Percentiles rank a stretch among this genome's conserved stretches.
phyloP scores from a whole-genome alignment of 2,329 filamentous ascomycete species.

The Akanthomyces lecanii region DNA sequence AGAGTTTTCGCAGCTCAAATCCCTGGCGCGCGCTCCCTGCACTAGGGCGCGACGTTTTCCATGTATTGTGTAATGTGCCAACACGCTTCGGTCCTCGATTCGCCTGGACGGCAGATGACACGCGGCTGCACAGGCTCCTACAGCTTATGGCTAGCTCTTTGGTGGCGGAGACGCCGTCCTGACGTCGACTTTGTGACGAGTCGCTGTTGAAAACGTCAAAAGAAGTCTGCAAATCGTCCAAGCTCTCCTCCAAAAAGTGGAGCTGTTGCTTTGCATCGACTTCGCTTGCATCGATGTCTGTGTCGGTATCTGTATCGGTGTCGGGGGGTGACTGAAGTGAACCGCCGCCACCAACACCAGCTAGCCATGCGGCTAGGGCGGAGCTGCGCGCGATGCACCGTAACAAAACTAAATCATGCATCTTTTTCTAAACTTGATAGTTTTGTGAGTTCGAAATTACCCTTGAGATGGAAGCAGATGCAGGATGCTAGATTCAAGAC shows the following conservation, averaged over 20 bases:
- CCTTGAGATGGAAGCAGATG: neutral
- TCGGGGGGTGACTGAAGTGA: neutral
- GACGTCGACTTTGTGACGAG: neutral
- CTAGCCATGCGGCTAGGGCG: neutral
- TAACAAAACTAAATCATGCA: neutral
- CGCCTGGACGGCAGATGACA: neutral
- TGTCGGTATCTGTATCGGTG: neutral
- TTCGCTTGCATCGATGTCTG: neutral
- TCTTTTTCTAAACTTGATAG: neutral
- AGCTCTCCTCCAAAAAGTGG: neutral
- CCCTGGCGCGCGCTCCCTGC: neutral
- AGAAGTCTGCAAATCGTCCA: neutral
- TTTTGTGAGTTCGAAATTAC: too few species aligned
- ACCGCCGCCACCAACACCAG: neutral
- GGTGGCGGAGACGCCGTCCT: neutral
- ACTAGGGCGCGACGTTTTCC: neutral
- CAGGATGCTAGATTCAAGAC: neutral
- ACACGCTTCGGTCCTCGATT: constrained; percentile 1
- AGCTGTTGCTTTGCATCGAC: neutral
- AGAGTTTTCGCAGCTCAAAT: neutral
- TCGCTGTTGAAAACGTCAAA: neutral
- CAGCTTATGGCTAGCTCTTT: neutral
- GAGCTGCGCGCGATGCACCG: neutral
- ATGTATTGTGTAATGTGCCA: neutral
- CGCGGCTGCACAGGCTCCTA: neutral